A percentile compares a stretch with the other conserved stretches of the same genome.
phyloP scores from a whole-genome alignment of 345 rosid genomes.

The Arabis hirsuta region DNA sequence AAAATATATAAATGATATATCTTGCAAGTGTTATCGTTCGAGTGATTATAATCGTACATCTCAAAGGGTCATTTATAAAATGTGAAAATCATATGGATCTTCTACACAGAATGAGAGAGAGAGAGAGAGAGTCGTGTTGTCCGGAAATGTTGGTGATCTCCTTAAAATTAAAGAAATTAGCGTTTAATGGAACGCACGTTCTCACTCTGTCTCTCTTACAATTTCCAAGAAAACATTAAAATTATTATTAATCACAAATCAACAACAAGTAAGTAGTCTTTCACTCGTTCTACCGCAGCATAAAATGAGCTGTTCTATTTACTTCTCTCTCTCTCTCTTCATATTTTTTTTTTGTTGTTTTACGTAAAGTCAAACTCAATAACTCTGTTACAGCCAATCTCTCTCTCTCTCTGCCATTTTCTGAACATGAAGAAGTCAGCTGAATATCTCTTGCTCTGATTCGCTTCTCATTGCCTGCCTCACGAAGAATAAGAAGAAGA shows the following conservation, averaged over 20 bases:
- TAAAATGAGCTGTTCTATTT: constrained; percentile 25
- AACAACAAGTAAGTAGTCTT: constrained; percentile 22
- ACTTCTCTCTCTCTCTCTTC: constrained; percentile 6
- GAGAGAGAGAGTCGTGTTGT: background rate
- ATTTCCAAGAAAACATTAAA: constrained; percentile 35
- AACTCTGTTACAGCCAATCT: constrained; percentile 38
- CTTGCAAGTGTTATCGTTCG: background rate
- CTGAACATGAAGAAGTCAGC: constrained; percentile 36
- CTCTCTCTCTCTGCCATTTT: constrained; percentile 34
- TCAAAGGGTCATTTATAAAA: constrained; percentile 1
- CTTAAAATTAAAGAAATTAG: constrained; percentile 2
- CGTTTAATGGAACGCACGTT: constrained; percentile 49
- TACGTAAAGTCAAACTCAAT: constrained; percentile 43
- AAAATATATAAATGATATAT: background rate
- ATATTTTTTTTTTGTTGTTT: constrained; percentile 26
- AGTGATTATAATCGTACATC: background rate
- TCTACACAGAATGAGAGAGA: constrained; percentile 19
- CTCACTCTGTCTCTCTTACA: constrained; percentile 28
- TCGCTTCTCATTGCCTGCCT: constrained; percentile 20
- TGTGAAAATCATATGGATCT: background rate
- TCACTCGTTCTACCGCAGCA: constrained; percentile 38
- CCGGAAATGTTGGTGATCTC: constrained; percentile 14
- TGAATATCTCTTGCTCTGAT: constrained; percentile 24
- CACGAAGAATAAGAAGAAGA: background rate
- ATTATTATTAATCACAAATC: background rate